Base-by-base conservation (phyloP, 495 filamentous ascomycete genomes). In the Penicillium odoratum region DNA sequence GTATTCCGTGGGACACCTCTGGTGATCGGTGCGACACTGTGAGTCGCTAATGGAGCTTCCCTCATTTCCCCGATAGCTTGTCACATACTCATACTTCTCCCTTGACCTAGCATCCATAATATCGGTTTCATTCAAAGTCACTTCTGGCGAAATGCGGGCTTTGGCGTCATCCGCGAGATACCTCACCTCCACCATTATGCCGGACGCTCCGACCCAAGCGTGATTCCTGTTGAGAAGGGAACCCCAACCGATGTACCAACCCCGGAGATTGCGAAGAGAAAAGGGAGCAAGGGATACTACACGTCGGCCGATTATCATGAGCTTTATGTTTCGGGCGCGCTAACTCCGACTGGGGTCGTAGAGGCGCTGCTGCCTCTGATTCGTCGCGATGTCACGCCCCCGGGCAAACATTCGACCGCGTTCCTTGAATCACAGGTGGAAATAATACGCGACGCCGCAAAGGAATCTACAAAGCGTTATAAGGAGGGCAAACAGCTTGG, bases 121-220 rank as follows among this genome's bases (percentile, higher is more conserved):
- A 56, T 88, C 7, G 67, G 71, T 3, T 77, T 83, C 53, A 51
- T 90, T 9, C 82, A 85, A 51, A 76, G 69, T 58, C 70, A 84
- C 51, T 78, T 92, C 60, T 97, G 88, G 89, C 71, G 63, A 46
- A 93, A 92, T 73, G 90, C 90, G 29, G 86, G 87, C 21, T 91
- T 97, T 59, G 78, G 72, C 42, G 64, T 73, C 28, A 78, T 92
- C 30, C 84, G 82, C 50, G 65, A 83, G 33, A 75, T 88, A 7
- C 63, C 69, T 4, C 77, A 81, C 25, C 78, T 97, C 13, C 73
- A 84, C 7, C 58, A 77, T 21, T 86, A 87, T 62, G 65, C 79
- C 13, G 81, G 86, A 15, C 82, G 88, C 57, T 92, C 83, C 66
- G 91, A 94, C 63, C 93, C 93, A n/a, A 88, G 89, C 33, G 92